Percentiles rank a stretch among this genome's conserved stretches.
phyloP scores from a whole-genome alignment of 805 yeast species.

The Candida nanaspora region DNA sequence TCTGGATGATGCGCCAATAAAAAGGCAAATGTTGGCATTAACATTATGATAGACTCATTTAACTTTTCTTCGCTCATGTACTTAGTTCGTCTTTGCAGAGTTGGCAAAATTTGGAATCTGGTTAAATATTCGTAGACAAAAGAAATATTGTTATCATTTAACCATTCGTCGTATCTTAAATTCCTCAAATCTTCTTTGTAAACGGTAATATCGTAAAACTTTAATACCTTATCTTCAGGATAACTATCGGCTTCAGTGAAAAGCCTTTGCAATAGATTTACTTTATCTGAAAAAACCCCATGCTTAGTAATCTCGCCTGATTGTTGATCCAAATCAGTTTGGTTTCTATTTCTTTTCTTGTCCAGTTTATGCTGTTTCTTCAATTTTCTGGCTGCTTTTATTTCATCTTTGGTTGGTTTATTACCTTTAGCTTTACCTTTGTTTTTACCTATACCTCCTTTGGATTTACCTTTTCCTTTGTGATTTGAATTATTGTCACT shows the following conservation, averaged over 20 bases:
- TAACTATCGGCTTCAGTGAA: constrained; percentile 9
- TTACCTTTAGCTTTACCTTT: background rate
- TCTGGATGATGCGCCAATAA: constrained; percentile 45
- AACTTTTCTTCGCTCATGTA: constrained; percentile 15
- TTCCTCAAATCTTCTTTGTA: constrained; percentile 52
- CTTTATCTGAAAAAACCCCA: constrained; percentile 9
- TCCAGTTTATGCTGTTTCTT: constrained; percentile 13
- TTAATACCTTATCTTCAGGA: constrained; percentile 29
- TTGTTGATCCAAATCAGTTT: background rate
- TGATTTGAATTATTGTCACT: too few species aligned
- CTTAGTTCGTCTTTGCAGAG: constrained; percentile 18
- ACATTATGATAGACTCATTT: constrained; percentile 28
- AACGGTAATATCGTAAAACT: constrained; percentile 50
- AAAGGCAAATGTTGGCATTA: constrained; percentile 61
- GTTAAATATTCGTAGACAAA: constrained; percentile 55
- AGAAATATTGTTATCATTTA: constrained; percentile 63
- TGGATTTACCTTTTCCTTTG: background rate
- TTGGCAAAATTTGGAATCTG: constrained; percentile 21
- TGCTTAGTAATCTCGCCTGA: background rate
- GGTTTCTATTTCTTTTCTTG: constrained; percentile 8
- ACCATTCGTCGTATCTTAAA: constrained; percentile 61
- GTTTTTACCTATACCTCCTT: constrained; percentile 1
- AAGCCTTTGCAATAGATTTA: constrained; percentile 10
- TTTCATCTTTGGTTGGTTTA: constrained; percentile 7
- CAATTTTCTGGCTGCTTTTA: constrained; percentile 16